These are phyloP conservation scores for Sporothrix pseudoabietina DNA, from an alignment of 2,329 filamentous ascomycete species.

Conservation along the genomic window DNA sequence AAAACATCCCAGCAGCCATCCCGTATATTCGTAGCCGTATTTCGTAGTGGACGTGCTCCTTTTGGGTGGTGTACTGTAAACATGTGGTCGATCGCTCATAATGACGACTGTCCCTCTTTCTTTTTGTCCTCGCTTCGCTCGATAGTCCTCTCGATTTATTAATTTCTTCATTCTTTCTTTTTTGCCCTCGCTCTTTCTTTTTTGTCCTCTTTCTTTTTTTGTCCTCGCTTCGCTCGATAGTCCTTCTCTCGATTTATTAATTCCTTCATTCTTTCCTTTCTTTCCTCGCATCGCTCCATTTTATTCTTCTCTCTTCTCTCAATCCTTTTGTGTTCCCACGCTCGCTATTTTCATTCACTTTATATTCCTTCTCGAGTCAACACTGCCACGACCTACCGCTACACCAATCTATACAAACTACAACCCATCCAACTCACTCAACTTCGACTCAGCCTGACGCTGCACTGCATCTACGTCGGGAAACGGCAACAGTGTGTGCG, in stretches of 20 bases:
- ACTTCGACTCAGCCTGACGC: background rate
- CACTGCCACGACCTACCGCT: background rate
- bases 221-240: background rate
- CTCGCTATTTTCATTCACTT: background rate
- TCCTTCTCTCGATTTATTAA: too few species aligned
- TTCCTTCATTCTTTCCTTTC: background rate
- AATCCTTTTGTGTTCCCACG: background rate
- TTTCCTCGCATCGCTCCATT: background rate
- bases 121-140: background rate
- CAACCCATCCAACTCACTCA: too few species aligned
- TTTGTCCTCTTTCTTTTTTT: background rate
- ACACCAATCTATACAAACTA: background rate
- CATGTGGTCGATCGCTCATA: background rate
- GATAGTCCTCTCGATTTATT: background rate
- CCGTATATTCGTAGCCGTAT: background rate
- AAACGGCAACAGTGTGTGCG: background rate
- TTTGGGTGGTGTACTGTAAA: background rate
- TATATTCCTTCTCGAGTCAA: background rate
- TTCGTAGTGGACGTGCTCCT: conserved; percentile 3
- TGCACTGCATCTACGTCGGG: background rate
- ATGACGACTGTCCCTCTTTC: background rate
- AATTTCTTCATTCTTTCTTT: background rate
- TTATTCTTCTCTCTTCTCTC: background rate
- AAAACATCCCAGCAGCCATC: background rate
- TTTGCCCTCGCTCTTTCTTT: background rate